Base-by-base conservation (phyloP, 495 filamentous ascomycete genomes). In the Amphirosellinia nigrospora region DNA sequence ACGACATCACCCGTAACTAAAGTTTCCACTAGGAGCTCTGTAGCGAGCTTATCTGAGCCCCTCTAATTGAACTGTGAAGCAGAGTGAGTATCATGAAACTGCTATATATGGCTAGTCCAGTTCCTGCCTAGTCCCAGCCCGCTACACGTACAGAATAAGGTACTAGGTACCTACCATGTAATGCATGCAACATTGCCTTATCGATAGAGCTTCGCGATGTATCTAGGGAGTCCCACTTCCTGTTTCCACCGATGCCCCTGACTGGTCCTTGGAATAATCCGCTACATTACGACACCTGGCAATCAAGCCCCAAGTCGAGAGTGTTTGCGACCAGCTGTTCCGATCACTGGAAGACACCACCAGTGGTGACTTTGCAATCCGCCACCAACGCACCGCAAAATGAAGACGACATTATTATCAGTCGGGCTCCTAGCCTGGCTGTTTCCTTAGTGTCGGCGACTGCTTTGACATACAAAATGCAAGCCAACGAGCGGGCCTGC, bases 391-490 rank as follows among this genome's bases (percentile, higher is more conserved):
- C 71, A 81, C 48, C 70, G 2, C 66, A 82, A 75, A 10, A 88
- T 88, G 86, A 84, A 83, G 82, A 70, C 83, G 61, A 81, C 83
- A 70, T 72, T 82, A 62, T 64, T 86, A 43, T 78, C 82, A 30
- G 79, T 75, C 68, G 83, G 88, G 82, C 87, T 94, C 58, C 75
- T 94, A 82, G 91, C 89, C 81, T 88, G 80, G 69, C 73, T 93
- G 50, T 81, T 21, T 78, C 85, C 59, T 77, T 90, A 26, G 85
- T 88, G 39, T 88, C 91, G 56, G 93, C 93, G 32, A 98, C 96
- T 15, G 96, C 96, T 45, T 87, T 99, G 75, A 98, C 96, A 16
- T 98, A 98, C 86, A 93, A 94, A 82, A 88, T 99, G 34, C 82
- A 84, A 38, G 89, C 96, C 52, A 92, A 97, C 81, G 96, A 98